Evolutionary conservation across 106 monocot genomes (phyloP), one percentile per base, ranked within the genome.

Genomic region (Cymbidium sinense): DNA sequence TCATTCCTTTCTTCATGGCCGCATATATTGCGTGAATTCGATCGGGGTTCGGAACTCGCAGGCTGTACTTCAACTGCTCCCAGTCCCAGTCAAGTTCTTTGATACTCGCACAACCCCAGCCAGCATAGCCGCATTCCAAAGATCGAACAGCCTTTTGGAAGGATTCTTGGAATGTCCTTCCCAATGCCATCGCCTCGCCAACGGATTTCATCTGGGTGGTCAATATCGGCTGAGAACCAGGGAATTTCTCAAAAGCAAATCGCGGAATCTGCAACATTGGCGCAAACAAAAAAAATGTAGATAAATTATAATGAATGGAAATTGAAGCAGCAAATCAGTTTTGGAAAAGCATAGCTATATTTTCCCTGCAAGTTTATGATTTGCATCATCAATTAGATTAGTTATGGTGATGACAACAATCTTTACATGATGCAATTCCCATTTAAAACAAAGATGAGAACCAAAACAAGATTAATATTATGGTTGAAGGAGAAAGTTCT

Each of bases 171-270:
- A 98, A 98, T 37, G 91, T 94, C 37, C 98, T 81, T 15, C 98
- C 98, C 50, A 98, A 41, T 43, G 98, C 94, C 98, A 98, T 98
- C 75, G 98, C 81, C 82, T 98, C 98, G 55, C 98, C 98, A 78
- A 98, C 98, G 10, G 98, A 98, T 79, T 98, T 98, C 98, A 98
- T 98, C 78, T 98, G 98, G 19, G 98, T 98, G 18, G 98, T 94
- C 78, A 98, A 75, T 80, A 89, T 75, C 79, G 98, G 90, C 76
- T 92, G 85, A 73, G 92, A 98, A 76, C 98, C 98, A 70, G 94
- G 98, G 65, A 98, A 98, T 82, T 98, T 98, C 76, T 98, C 98
- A 73, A 98, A 98, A 73, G 98, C 98, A 88, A 98, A 98, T 36
- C 98, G 85, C n/a, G 98, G 98, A 81, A 98, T 98, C 98, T 98